phyloP scores from a whole-genome alignment of 1,284 basidiomycete genomes.

The Naganishia cerealis region DNA sequence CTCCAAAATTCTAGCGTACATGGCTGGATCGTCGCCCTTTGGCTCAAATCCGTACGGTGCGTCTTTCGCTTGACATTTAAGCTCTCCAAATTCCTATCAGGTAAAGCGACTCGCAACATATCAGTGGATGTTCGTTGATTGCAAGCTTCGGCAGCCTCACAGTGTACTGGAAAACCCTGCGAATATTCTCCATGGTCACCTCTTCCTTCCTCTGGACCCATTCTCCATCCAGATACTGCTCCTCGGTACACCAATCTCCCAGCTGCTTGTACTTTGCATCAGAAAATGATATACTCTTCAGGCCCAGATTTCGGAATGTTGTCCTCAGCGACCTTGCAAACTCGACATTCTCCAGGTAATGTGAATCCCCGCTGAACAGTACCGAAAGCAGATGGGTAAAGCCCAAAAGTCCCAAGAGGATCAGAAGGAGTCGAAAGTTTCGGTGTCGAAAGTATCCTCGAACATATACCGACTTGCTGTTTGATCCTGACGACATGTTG shows the following conservation, averaged over 20 bases:
- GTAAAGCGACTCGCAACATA: too few species aligned
- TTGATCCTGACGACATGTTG: constrained; percentile 9
- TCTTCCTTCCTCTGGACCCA: constrained; percentile 10
- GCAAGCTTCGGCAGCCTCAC: not conserved
- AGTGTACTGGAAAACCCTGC: constrained; percentile 1
- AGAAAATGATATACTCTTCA: not conserved
- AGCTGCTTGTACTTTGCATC: not conserved
- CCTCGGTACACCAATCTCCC: constrained; percentile 22
- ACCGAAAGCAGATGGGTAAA: not conserved
- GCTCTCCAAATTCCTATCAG: constrained; percentile 10
- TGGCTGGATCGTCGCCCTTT: constrained; percentile 1
- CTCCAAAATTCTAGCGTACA: constrained; percentile 19
- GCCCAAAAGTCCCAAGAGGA: not conserved
- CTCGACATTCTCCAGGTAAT: not conserved
- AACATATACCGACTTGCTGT: constrained; percentile 3
- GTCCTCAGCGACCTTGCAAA: constrained; percentile 1
- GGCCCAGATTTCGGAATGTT: not conserved
- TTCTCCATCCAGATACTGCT: constrained; percentile 23
- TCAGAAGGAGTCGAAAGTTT: constrained; percentile 7
- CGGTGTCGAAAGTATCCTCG: not conserved
- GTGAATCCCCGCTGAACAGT: not conserved
- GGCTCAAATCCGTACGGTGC: not conserved
- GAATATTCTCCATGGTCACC: constrained; percentile 9
- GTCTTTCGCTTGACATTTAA: constrained; percentile 22
- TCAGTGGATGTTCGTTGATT: not conserved